Evolutionary conservation across 2,329 filamentous ascomycete genomes (phyloP), one percentile per base, ranked within the genome.

Genomic region (Neofusicoccum sp.): DNA sequence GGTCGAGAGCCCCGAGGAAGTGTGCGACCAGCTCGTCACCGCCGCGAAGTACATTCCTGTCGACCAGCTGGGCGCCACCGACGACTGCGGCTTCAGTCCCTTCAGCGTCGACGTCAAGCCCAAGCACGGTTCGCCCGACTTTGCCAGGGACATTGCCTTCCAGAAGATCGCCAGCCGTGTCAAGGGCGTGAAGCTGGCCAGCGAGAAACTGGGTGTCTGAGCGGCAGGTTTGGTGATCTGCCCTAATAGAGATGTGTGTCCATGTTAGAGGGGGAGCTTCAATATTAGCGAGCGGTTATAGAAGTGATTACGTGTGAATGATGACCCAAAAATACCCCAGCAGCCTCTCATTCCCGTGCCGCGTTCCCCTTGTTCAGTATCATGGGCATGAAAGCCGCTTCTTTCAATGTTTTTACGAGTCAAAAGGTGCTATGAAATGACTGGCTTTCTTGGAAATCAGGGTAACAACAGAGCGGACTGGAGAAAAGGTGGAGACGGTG

Each of bases 21-120:
- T 73, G 6, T 64, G 68, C 24, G 66, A 68, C 14, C 68, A 67
- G 36, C 61, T 73, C 12, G 26, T 70, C 31, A 64, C 65, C 45
- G 71, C 70, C 4, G 64, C 65, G 53, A 69, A 68, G 51, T 67
- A 69, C 48, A 70, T 71, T 33, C 64, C 66, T 6, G 65, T 62
- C 7, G 67, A 72, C 58, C 68, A 69, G 34, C 60, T 72, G 7
- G 70, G 70, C 20, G 68, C 68, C 38, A 71, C 70, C 14, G 70
- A 72, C 57, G 69, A 71, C 63, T 72, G 70, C 45, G 70, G 70
- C 7, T 71, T 72, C 48, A 65, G 65, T 44, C 70, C 70, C 11
- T 72, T 72, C 36, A 67, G 66, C 48, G 66, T 68, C 41, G 70
- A 72, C 61, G 63, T 68, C 31, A 71, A 72, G 61, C 70, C 70